phyloP scores from a whole-genome alignment of 2,329 filamentous ascomycete genomes.

The Teratosphaeria gauchensis region DNA sequence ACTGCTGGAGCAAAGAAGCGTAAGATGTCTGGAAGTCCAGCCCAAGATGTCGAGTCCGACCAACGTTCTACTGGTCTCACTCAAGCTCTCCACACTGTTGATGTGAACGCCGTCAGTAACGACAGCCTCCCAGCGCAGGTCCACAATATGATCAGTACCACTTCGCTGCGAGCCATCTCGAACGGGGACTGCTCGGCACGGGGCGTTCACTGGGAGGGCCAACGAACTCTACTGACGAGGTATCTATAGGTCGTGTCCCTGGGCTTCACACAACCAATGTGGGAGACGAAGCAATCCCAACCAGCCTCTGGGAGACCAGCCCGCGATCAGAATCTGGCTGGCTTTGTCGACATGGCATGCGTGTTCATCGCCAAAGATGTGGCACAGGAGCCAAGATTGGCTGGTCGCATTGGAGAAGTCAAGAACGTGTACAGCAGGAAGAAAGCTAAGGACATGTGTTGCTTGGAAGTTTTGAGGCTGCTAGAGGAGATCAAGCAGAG shows the following conservation, averaged over 20 bases:
- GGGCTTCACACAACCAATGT: constrained; percentile 9
- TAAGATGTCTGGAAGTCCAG: constrained; percentile 2
- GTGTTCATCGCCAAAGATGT: constrained; percentile 21
- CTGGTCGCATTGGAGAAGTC: constrained; percentile 33
- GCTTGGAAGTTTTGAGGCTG: constrained; percentile 31
- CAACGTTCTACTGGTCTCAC: constrained; percentile 5
- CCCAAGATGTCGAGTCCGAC: background rate
- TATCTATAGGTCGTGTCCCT: background rate
- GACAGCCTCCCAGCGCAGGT: constrained; percentile 10
- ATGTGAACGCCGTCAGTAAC: background rate
- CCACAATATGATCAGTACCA: constrained; percentile 8
- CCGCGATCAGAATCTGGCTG: constrained; percentile 1
- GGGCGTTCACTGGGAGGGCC: no score
- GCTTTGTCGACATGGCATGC: constrained; percentile 29
- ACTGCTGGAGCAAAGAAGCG: constrained; percentile 4
- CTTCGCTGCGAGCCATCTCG: constrained; percentile 14
- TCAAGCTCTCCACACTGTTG: constrained; percentile 6
- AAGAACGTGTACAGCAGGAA: constrained; percentile 38
- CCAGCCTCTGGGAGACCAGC: background rate
- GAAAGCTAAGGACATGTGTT: constrained; percentile 40
- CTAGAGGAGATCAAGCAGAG: constrained; percentile 25
- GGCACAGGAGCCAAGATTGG: constrained; percentile 16
- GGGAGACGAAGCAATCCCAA: constrained; percentile 5
- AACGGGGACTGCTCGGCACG: no score
- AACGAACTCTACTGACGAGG: background rate